Evolutionary conservation across 768 basidiomycete genomes (phyloP).

Genomic region (Tulasnella sp.): DNA sequence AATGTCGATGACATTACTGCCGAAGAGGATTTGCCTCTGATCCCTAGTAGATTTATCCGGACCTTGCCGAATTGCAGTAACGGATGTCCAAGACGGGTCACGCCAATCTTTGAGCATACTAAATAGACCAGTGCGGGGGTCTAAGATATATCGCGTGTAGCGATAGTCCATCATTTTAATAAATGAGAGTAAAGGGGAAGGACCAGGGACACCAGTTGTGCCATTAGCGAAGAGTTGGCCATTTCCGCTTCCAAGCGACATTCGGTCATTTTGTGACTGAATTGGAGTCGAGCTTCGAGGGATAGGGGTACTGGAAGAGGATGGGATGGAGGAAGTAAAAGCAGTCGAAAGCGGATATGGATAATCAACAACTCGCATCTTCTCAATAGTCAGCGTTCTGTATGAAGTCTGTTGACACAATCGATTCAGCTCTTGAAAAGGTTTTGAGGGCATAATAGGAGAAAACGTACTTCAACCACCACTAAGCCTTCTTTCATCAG

Average conservation of each 20-base stretch:
- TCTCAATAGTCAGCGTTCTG: constrained; percentile 67
- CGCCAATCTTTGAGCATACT: constrained; percentile 81
- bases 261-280: background rate
- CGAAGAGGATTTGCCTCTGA: constrained; percentile 67
- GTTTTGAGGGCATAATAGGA: background rate
- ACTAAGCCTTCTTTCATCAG: constrained; percentile 51
- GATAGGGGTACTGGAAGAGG: constrained; percentile 21
- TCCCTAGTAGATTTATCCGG: constrained; percentile 39
- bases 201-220: background rate
- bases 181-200: background rate
- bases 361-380: constrained; percentile 53
- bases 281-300: background rate
- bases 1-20: constrained; percentile 77
- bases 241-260: too few species aligned
- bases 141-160: constrained; percentile 80
- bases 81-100: constrained; percentile 56
- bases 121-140: constrained; percentile 73
- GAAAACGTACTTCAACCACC: constrained; percentile 68
- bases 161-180: constrained; percentile 70
- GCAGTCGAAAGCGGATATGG: constrained; percentile 70
- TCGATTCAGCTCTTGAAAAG: background rate
- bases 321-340: constrained; percentile 37
- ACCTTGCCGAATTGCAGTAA: constrained; percentile 52
- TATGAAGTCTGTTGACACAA: constrained; percentile 52
- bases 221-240: constrained; percentile 1